Evolutionary conservation across 352 stramenopile species (phyloP), one percentile per base, ranked within the genome.

Genomic region (Globisporangium acanthophoron): DNA sequence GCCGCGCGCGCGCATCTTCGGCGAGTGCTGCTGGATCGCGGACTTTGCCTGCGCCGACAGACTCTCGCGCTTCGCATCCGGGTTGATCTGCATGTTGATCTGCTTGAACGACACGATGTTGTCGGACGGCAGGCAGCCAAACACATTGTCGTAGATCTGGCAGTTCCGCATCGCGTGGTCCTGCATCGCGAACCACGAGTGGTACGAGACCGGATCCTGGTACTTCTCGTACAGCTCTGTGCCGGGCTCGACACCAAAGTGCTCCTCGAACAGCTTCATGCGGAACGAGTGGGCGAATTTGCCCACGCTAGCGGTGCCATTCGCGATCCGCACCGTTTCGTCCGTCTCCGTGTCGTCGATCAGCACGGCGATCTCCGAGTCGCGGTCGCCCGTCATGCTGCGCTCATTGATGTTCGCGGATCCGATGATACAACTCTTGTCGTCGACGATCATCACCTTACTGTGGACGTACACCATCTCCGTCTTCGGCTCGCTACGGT

Each of bases 391-490:
- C n/a, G 70, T 83, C 83, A 93, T 88, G 61, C 81, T 92, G 54
- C 85, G 80, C 56, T 95, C 85, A 64, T 95, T 95, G 54, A 95
- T 90, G 62, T 95, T 95, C 31, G 85, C 85, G 3, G 78, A 90
- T 12, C 85, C 85, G 33, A 95, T 91, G 67, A 95, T 93, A 51
- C 67, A 84, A 51, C 58, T 67, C 37, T 80, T 70, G 48, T 95
- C 85, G 63, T 95, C 85, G 12, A 92, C 85, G 50, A 95, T 92
- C 83, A 95, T 96, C 58, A 96, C 66, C 67, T 97, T 97, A 60
- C 76, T 94, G 71, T 97, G 90, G 21, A 97, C 81, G 61, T 95
- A 95, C 3, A 95, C 72, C 56, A 92, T 71, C 56, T 94, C 85
- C 0, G 85, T 92, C 53, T 78, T 69, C 0, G 81, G 73, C 29